Base-by-base conservation (phyloP, 352 stramenopile species). In the Globisporangium echinulatum region DNA sequence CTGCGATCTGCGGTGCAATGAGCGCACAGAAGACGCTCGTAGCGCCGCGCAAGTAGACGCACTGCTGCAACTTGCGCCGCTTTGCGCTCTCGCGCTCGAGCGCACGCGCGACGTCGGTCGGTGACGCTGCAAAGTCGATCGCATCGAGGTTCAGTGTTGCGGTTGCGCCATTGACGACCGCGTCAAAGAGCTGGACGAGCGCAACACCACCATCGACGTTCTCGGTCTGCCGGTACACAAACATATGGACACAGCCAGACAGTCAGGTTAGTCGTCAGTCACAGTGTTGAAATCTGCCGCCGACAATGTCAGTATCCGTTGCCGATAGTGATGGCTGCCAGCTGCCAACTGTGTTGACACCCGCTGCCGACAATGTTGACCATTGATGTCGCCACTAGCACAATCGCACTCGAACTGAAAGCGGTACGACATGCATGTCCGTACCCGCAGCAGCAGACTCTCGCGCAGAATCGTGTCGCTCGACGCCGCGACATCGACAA, bases 381-480 rank as follows among this genome's bases (percentile, higher is more conserved):
- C 1, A 33, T 33, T 33, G 25, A 33, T 17, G 13, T 19, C 43
- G 11, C 11, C 43, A 48, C 1, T 15, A 51, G 19, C 36, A 59
- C 4, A 33, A 2, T 3, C 25, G 25, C 25, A 33, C 25, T 33
- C 25, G 25, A 7, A 64, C 25, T 19, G 11, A 13, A 40, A 37
- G n/a, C 8, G 54, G 15, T 14, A 47, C 42, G 6, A 17, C 43
- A 15, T 13, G 25, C 25, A 33, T 48, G 11, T 5, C 7, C 61
- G 40, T 59, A 88, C 81, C 58, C 70, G 67, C 4, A 74, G 61
- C 8, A 75, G 50, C 11, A 92, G 46, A 25, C 67, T 75, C 17
- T 90, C 79, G 15, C 70, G 64, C 15, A 92, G 59, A 38, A 92
- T 69, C 40, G 52, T 50, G n/a, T 88, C 77, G 55, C 84, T 75